Evolutionary conservation across 1,139 yeast species (phyloP).

Genomic region (Sugiyamaella novakii): DNA sequence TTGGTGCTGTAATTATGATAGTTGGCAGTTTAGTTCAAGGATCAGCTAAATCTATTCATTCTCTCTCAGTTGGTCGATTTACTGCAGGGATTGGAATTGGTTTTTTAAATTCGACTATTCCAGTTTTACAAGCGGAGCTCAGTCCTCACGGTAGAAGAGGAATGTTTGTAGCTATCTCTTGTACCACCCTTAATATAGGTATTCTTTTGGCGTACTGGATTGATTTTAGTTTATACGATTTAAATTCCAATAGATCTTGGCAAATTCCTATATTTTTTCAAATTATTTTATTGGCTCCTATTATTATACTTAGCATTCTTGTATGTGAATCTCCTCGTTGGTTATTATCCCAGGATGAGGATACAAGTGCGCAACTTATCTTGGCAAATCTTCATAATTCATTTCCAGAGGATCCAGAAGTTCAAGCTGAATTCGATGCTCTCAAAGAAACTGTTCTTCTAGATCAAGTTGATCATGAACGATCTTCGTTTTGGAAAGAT

Average conservation of each 20-base stretch:
- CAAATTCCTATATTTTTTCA: constrained; percentile 47
- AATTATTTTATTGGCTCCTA: constrained; percentile 30
- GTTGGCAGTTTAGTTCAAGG: constrained; percentile 83
- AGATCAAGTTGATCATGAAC: constrained; percentile 34
- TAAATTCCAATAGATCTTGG: constrained; percentile 50
- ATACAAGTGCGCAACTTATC: constrained; percentile 48
- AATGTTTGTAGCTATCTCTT: constrained; percentile 64
- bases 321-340: constrained; percentile 74
- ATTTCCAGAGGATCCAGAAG: constrained; percentile 16
- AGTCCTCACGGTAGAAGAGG: constrained; percentile 72
- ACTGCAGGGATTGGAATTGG: constrained; percentile 78
- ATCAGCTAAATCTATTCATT: constrained; percentile 69
- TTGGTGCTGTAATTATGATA: constrained; percentile 75
- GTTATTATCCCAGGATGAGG: constrained; percentile 50
- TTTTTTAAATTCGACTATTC: constrained; percentile 72
- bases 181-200: constrained; percentile 67
- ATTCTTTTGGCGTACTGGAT: constrained; percentile 73
- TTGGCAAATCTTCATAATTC: constrained; percentile 26
- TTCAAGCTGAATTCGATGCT: constrained; percentile 29
- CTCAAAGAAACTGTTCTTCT: constrained; percentile 24
- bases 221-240: constrained; percentile 51
- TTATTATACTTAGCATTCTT: constrained; percentile 38
- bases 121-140: constrained; percentile 76
- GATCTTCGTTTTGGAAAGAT: constrained; percentile 37
- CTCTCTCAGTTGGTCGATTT: constrained; percentile 71